Base-by-base conservation (phyloP, 768 basidiomycete species). In the Roridomyces roridus region DNA sequence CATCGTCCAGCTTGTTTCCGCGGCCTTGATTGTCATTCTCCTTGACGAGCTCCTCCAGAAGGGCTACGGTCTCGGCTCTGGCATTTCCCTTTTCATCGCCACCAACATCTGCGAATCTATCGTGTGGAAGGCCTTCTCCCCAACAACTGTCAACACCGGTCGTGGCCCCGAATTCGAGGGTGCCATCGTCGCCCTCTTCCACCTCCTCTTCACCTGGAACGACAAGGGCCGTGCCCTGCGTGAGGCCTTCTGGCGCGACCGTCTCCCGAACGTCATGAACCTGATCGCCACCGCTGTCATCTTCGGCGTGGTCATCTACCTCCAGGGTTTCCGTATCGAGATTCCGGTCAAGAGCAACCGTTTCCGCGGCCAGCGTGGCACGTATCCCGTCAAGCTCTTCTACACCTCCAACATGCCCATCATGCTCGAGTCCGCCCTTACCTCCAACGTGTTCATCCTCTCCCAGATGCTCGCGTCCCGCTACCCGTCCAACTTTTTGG, bases 371-470 rank as follows among this genome's bases (percentile, higher is more conserved):
- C 95, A 98, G 73, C 84, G 96, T 26, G 96, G 93, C 37, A 85
- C 86, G 14, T 98, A 98, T 80, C 97, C 97, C 47, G 85, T 99
- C 79, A 98, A 98, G 78, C 86, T 98, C 34, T 98, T 99, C 80
- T 99, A 98, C 77, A 98, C 97, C 15, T 90, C 87, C 40, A 99
- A 98, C 80, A 99, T 98, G 96, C 96, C 96, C 54, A 98, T 99
- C 81, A 99, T 99, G 96, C 85, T 98, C 57, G 92, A 98, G 77
- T 88, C 85, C 14, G 96, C 96, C 14, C 79, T 98, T 53, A 94
- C 94, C 1, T 89, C 87, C 55, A 96, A 99, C 72, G 87, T 99
- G 26, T 98, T 95, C 79, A 92, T 98, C 74, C 83, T 98, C 66
- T 91, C 87, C 26, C 97, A 98, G 76, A 98, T 98, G 96, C 84